phyloP scores from a whole-genome alignment of 176 grass and related monocot species.

The Thalia dealbata region DNA sequence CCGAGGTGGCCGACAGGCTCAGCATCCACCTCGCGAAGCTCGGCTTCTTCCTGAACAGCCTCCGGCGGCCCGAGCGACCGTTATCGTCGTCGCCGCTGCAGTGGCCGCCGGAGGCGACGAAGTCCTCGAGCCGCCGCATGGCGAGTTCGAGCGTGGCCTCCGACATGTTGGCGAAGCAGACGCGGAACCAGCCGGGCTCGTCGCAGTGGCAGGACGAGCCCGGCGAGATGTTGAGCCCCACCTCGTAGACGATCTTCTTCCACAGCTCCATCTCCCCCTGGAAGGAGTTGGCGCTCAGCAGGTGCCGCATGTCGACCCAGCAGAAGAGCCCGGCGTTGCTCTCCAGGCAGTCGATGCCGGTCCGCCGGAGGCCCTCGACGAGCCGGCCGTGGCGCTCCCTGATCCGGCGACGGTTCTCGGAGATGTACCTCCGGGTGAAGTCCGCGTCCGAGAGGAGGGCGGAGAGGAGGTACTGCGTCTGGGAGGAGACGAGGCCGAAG shows the following conservation, averaged over 20 bases:
- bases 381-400: background rate
- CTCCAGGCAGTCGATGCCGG: background rate
- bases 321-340: conserved; percentile 7
- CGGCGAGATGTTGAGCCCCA: conserved; percentile 17
- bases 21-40: background rate
- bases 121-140: background rate
- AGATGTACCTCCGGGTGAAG: background rate
- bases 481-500: conserved; percentile 15
- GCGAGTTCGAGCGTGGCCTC: conserved; percentile 3
- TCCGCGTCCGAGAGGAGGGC: conserved; percentile 1
- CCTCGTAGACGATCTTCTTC: conserved; percentile 8
- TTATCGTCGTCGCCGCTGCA: background rate
- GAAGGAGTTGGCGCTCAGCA: conserved; percentile 8
- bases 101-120: background rate
- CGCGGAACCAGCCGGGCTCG: conserved; percentile 17
- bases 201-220: conserved; percentile 15
- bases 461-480: conserved; percentile 11
- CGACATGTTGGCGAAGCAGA: conserved; percentile 17
- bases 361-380: background rate
- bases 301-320: conserved; percentile 14
- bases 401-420: conserved; percentile 3
- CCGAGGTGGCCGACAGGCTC: background rate
- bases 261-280: conserved; percentile 11
- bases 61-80: background rate
- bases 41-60: background rate